Percentiles rank a stretch among this genome's conserved stretches.
Evolutionary conservation across 345 rosid genomes (phyloP).

Genomic region (Dipteronia dyeriana): DNA sequence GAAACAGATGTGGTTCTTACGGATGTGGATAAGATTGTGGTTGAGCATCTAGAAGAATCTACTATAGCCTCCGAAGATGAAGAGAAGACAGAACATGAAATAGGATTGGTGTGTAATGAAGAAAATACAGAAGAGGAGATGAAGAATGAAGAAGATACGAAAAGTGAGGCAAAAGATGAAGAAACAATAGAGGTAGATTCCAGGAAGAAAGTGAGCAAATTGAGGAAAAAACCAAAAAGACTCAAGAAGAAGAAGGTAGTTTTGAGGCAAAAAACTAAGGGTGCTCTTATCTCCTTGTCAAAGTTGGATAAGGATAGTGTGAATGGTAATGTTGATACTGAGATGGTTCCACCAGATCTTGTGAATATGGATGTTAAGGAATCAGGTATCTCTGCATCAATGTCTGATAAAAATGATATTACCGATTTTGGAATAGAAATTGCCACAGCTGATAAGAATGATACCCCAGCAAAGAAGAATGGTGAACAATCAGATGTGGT

Average conservation of each 20-base stretch:
- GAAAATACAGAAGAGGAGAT: conserved; percentile 5
- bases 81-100: background rate
- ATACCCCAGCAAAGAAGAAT: background rate
- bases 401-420: background rate
- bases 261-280: conserved; percentile 3
- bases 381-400: background rate
- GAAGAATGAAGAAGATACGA: conserved; percentile 6
- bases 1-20: conserved; percentile 8
- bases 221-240: background rate
- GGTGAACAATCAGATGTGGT: background rate
- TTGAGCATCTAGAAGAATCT: background rate
- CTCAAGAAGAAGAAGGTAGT: conserved; percentile 13
- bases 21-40: background rate
- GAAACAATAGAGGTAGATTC: conserved; percentile 10
- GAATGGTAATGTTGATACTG: background rate
- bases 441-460: background rate
- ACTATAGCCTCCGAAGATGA: background rate
- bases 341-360: background rate
- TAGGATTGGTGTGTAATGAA: background rate
- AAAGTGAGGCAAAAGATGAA: conserved; percentile 12
- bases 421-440: background rate
- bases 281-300: background rate
- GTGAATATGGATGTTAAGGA: background rate
- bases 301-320: background rate
- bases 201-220: conserved; percentile 13